Conservation (phyloP, 2,329 filamentous ascomycete species). For the Nannizziopsis barbatae region DNA sequence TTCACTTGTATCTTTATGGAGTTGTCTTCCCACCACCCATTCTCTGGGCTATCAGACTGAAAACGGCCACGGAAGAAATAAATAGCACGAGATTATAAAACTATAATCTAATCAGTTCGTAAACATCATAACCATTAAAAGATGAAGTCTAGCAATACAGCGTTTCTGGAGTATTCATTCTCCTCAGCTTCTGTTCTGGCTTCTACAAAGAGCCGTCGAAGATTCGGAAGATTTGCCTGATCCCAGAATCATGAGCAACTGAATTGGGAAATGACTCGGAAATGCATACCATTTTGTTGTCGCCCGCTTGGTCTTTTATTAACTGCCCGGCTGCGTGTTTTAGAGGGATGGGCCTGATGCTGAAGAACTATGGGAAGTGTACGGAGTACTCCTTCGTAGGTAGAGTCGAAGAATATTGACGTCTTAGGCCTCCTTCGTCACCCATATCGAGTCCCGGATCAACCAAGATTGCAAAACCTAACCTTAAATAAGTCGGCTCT, state of each 20-base stretch:
- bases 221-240: conserved; percentile 60
- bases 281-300: not conserved
- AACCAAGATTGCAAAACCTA: no score
- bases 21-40: conserved; percentile 45
- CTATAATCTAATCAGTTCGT: conserved; percentile 38
- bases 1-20: conserved; percentile 6
- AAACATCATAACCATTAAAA: not conserved
- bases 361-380: no score
- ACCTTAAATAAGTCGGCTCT: no score
- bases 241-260: not conserved
- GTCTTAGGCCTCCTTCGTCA: no score
- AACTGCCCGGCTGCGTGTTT: no score
- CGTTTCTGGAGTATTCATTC: conserved; percentile 83
- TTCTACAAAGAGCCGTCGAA: conserved; percentile 93
- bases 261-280: no score
- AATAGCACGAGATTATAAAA: conserved; percentile 97
- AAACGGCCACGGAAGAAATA: conserved; percentile 89
- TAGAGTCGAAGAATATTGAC: no score
- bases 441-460: no score
- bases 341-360: no score
- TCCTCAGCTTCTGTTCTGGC: conserved; percentile 87
- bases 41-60: conserved; percentile 83
- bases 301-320: no score
- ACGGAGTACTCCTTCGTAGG: no score
- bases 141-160: conserved; percentile 46